Evolutionary conservation across 306 rosid genomes (phyloP).

Genomic region (Ceratonia siliqua): DNA sequence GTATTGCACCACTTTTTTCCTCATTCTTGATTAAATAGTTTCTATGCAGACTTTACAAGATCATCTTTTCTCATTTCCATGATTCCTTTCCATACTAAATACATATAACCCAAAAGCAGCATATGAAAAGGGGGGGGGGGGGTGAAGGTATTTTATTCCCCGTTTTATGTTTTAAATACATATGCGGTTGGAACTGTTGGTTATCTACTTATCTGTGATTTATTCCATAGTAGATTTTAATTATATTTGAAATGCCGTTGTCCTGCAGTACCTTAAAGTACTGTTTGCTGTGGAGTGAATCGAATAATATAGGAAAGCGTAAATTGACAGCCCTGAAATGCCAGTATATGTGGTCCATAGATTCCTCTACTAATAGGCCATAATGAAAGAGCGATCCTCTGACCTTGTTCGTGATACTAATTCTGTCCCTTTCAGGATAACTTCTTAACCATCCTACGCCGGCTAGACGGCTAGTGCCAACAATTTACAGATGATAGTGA

Average conservation of each 20-base stretch:
- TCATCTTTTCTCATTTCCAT: neutral
- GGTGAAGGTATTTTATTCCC: neutral
- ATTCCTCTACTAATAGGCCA: constrained; percentile 19
- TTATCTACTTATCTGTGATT: neutral
- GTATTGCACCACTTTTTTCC: constrained; percentile 19
- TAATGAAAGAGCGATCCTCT: constrained; percentile 36
- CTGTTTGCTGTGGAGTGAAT: constrained; percentile 10
- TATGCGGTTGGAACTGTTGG: neutral
- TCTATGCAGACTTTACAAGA: neutral
- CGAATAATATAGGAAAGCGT: constrained; percentile 31
- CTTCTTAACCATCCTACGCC: neutral
- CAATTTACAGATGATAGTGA: constrained; percentile 14
- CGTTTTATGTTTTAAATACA: neutral
- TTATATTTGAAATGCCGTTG: constrained; percentile 13
- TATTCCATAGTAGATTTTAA: neutral
- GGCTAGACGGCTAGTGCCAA: constrained; percentile 2
- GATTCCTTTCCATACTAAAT: neutral
- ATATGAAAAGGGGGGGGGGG: neutral
- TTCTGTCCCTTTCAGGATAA: constrained; percentile 41
- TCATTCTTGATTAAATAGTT: neutral
- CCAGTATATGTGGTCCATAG: constrained; percentile 34
- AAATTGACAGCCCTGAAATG: constrained; percentile 10
- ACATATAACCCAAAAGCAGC: neutral
- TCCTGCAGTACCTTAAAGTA: constrained; percentile 5
- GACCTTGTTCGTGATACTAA: constrained; percentile 28